Evolutionary conservation across 2,329 filamentous ascomycete species (phyloP), one percentile per base, ranked within the genome.

Genomic region (Hypomyces rosellus): DNA sequence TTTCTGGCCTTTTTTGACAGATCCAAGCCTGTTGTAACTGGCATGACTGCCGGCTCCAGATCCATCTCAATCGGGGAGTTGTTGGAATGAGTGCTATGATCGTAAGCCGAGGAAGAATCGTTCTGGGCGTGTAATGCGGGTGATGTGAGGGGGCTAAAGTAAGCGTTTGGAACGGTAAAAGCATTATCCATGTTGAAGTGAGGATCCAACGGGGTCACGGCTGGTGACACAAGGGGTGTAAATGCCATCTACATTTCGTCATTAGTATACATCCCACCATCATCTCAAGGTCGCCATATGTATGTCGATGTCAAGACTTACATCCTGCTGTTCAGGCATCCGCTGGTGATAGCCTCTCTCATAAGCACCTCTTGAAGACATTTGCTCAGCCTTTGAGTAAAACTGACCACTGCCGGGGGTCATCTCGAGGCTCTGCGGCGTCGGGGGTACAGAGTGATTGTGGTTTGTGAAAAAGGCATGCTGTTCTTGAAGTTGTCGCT

Each of bases 91-190:
- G 63, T 72, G 62, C 67, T 73, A 51, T 72, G 66, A 46, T 80
- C 70, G 54, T 76, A 75, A 46, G 69, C 59, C 4, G 72, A 65
- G 14, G 66, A 65, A 22, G 70, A 62, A 49, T 84, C 80, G 54
- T 74, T 80, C 64, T 90, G 86, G 1, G 87, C 86, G 65, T 88
- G 85, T 15, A 93, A 73, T 3, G 88, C 87, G 1, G 88, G 88
- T 14, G 88, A 93, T 5, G 86, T 90, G 45, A 93, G 74, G 9
- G 88, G 88, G 62, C 88, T 93, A 65, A 93, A 91, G 69, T 90
- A 92, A 34, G 86, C 80, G 34, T 80, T 80, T 0, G 85, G 83
- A 3, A 88, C 75, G 5, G 79, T 77, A 59, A 82, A 88, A 44
- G 73, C 71, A 33, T 68, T 69, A 20, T 82, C 78, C 53, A 80